Base-by-base conservation (phyloP, 176 grass and related monocot species). In the Carex pumila region DNA sequence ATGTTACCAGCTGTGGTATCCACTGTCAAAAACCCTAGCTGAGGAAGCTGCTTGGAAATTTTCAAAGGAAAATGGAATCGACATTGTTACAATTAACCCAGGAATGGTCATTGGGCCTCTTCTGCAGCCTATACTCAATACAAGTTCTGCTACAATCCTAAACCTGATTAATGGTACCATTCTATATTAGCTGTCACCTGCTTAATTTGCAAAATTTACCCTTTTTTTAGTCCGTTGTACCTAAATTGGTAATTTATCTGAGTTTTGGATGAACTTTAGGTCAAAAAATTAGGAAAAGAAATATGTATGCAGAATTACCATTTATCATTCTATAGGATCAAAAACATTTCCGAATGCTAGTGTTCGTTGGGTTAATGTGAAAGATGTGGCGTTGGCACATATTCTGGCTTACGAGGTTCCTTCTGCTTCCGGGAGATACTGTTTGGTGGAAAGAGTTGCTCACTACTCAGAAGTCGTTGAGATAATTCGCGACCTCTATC, bases 91-190 rank as follows among this genome's bases (percentile, higher is more conserved):
- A 53, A 87, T 87, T 18, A 87, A 87, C 52, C 85, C 78, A 11
- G 85, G 37, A 62, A 82, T 87, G 85, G 85, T 87, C 17, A 73
- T 74, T 15, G 85, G 85, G 13, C 85, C 85, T 87, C 85, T 87
- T 82, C 66, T 87, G 6, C 85, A 81, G 65, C 55, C 85, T 81
- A 82, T 31, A 71, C 54, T 87, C 5, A 87, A 87, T 31, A 64
- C 65, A 1, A 87, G 85, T 81, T 70, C 85, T 71, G 65, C 78
- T 81, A 1, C 37, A 50, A 87, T 82, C 62, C 65, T 87, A 30
- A 87, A 87, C 49, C 18, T 87, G 11, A 81, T 81, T 5, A 81
- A 81, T 7, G 79, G 60, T 81, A 80, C 71, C 50, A 52, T 52
- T 21, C 45, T 52, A 22, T 52, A 52, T 52, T 74, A 25, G 11